Conservation (phyloP, 495 filamentous ascomycete species). For the Neurospora terricola region DNA sequence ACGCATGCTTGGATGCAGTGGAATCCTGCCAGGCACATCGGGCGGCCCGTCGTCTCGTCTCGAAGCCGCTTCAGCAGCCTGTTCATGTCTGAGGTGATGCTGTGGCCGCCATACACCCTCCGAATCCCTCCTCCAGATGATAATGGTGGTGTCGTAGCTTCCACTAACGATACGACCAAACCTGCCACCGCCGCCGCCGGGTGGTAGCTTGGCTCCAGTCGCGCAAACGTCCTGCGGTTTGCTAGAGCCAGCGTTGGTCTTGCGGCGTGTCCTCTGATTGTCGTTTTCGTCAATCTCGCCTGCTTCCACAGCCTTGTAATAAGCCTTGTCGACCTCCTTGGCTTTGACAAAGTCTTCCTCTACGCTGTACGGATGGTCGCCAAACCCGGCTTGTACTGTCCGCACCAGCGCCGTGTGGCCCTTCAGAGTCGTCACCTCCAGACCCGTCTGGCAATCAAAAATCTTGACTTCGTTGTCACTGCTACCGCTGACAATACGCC, state of each 20-base stretch:
- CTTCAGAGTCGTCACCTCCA: slow-evolving; percentile 77
- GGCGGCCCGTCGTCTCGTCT: slow-evolving; percentile 3
- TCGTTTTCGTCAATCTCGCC: slow-evolving; percentile 38
- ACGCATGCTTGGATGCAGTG: slow-evolving; percentile 14
- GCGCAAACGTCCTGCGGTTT: slow-evolving; percentile 67
- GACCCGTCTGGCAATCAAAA: slow-evolving; percentile 72
- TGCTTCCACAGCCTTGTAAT: slow-evolving; percentile 57
- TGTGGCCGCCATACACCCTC: slow-evolving; percentile 72
- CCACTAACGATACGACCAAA: slow-evolving; percentile 89
- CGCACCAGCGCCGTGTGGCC: slow-evolving; percentile 79
- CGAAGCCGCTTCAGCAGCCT: slow-evolving; percentile 35
- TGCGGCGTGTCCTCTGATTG: slow-evolving; percentile 27
- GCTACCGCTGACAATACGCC: slow-evolving; percentile 90
- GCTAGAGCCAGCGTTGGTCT: slow-evolving; percentile 65
- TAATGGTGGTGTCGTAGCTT: slow-evolving; percentile 89
- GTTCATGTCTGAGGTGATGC: slow-evolving; percentile 62
- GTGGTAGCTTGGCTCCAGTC: slow-evolving; percentile 72
- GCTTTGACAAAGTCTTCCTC: slow-evolving; percentile 65
- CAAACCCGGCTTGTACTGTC: slow-evolving; percentile 89
- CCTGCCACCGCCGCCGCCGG: slow-evolving; percentile 75
- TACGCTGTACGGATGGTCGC: slow-evolving; percentile 70
- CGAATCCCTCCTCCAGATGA: slow-evolving; percentile 81
- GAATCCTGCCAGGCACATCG: background rate
- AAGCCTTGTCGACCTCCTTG: slow-evolving; percentile 57
- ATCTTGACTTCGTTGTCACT: slow-evolving; percentile 93